Evolutionary conservation across 352 stramenopile species (phyloP), one percentile per base, ranked within the genome.

Genomic region (Aphanomyces astaci): DNA sequence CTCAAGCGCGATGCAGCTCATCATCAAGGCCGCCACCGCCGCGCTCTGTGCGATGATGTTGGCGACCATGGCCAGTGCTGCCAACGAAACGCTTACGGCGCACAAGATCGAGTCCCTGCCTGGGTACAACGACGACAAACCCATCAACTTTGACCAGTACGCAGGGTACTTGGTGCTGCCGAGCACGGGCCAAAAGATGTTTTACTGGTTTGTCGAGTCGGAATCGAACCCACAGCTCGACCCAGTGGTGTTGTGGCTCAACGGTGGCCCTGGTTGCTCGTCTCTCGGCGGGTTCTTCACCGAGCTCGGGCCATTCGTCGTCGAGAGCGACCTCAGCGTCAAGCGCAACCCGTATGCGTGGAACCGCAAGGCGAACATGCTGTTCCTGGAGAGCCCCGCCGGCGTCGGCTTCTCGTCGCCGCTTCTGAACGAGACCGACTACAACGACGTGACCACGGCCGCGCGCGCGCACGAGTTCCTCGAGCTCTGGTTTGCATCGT

Each of bases 211-310:
- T 63, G 66, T 82, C 4, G 73, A 91, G 71, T 86, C 76, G 51
- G 69, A 76, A 9, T 59, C 71, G n/a, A 70, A 77, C n/a, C 78
- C 82, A 9, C 74, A 78, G 27, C 81, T 40, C 9, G 84, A 89
- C 59, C 90, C 90, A 27, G 67, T 97, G 48, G 81, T 97, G 51
- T 75, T 97, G 9, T 97, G 91, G 92, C 80, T 96, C 43, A 98
- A 97, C 65, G 91, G 92, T 31, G 93, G 91, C 4, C 92, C 91
- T 0, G 91, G 90, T 2, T 96, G 87, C 71, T 86, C 84, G 5
- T 95, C 81, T 13, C 72, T 84, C 39, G 76, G 87, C 33, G 92
- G 90, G 0, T 89, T 97, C 64, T 84, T 96, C 73, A 89, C 81
- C 17, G 83, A 88, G 71, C 88, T 89, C 66, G 83, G 83, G 1